These are phyloP conservation scores for Neofusicoccum cordaticola DNA, from an alignment of 2,329 filamentous ascomycete species.

Conservation along the genomic window DNA sequence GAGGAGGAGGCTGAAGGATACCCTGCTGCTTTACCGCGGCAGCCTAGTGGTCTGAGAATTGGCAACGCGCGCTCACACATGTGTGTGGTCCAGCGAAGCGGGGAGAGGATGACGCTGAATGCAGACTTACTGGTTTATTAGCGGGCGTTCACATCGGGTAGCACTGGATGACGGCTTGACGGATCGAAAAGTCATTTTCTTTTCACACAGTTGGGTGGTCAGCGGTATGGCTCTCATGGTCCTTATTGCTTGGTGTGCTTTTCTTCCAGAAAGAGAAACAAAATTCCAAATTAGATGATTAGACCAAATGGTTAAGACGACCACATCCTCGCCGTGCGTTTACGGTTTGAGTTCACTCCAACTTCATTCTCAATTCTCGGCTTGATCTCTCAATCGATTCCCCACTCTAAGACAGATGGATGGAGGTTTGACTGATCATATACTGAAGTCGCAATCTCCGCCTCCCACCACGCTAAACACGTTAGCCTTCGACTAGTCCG, in stretches of 20 bases:
- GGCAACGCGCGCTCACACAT: neutral
- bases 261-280: neutral
- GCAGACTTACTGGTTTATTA: conserved; percentile 7
- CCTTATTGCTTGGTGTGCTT: neutral
- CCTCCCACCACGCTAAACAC: neutral
- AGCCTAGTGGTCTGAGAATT: neutral
- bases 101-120: neutral
- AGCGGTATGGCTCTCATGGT: neutral
- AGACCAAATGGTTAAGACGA: neutral
- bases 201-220: neutral
- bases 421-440: neutral
- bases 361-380: neutral
- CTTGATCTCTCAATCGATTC: neutral
- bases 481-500: neutral
- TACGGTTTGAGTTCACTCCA: neutral
- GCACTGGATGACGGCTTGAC: neutral
- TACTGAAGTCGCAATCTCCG: neutral
- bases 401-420: neutral
- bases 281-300: conserved; percentile 4
- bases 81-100: neutral
- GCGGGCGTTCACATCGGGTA: conserved; percentile 2
- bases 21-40: neutral
- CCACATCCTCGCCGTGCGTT: neutral
- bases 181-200: neutral
- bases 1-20: neutral